Base-by-base conservation (phyloP, 2,329 filamentous ascomycete genomes). In the Diplodia sapinea region DNA sequence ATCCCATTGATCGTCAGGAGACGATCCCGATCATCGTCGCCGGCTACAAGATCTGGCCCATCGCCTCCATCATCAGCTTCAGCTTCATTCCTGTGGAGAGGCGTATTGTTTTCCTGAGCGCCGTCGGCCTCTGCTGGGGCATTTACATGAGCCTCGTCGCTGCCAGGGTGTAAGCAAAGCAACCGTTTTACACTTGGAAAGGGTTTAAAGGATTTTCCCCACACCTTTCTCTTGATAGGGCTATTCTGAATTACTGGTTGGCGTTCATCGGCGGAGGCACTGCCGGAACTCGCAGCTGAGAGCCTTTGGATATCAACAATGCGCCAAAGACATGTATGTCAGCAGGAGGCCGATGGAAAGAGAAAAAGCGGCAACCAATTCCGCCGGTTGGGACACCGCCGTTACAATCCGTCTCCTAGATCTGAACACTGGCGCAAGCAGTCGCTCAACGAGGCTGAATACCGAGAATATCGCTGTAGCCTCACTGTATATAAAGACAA, bases 71-170 rank as follows among this genome's bases (percentile, higher is more conserved):
- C 50, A 75, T 92, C 72, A 91, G 90, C 81, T 93, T 90, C 72
- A 87, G 88, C 0, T 81, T 92, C 62, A 85, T 89, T 72, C 91
- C 89, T 13, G 86, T 93, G 13, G 86, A 92, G 76, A 83, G 83
- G 33, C 84, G 91, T 33, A 91, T 91, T 71, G 80, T 93, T 64
- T 86, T 94, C 69, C 89, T 89, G n/a, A 88, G 88, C 71, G 78
- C 90, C 69, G 91, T 90, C 43, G 91, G 91, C 8, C 82, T 94
- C 49, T 83, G 83, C 12, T 94, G 91, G 91, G 89, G 89, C 1
- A 82, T 93, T 47, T 93, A 91, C 76, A 82, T 94, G 77, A 92
- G 89, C 71, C 79, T 94, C 70, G 80, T 89, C 68, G 84, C 77
- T 15, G 72, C 66, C 17, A 54, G 66, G n/a, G n/a, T 38, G 20